Base-by-base conservation (phyloP, 352 stramenopile species). In the Phytopythium vexans region DNA sequence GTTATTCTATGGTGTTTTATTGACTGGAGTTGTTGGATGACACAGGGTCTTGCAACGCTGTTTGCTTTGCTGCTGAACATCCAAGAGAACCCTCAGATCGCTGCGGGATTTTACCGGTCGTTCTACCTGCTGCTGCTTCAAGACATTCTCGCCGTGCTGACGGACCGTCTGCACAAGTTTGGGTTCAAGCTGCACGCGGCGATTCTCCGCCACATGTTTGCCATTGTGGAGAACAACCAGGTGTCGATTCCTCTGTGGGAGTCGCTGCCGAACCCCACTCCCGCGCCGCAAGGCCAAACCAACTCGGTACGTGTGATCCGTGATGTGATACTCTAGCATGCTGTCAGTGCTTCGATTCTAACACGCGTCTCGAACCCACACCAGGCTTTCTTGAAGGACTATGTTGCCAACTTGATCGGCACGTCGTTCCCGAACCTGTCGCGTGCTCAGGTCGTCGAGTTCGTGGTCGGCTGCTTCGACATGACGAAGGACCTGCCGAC, bases 161-260 rank as follows among this genome's bases (percentile, higher is more conserved):
- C 97, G 11, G 97, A 99, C 65, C 86, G 97, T 10, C 80, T 99
- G 43, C 98, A 99, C 77, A 99, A 99, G 79, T 97, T 93, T 37
- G 95, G 95, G 10, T 99, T 99, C 72, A 98, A 98, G 75, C 93
- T 99, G 75, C 97, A 99, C 68, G 94, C 96, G 0, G 97, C 94
- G 16, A 92, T 99, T 31, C 79, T 99, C 42, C 88, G 94, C 62
- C 86, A 98, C 66, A 98, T 99, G 88, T 99, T 99, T 70, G 79
- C 96, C 43, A 86, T 99, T 10, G 94, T 99, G 32, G 89, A 99
- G 71, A 94, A 84, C 56, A 97, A 97, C 59, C 93, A 98, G 66
- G 94, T 99, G 27, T 93, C 89, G 16, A 83, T 98, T 6, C 95
- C 97, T 41, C 70, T 99, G 41, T 98, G 97, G 76, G 95, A 99